Evolutionary conservation across 768 basidiomycete genomes (phyloP).

Genomic region (Rhodosporidiobolus odoratus): DNA sequence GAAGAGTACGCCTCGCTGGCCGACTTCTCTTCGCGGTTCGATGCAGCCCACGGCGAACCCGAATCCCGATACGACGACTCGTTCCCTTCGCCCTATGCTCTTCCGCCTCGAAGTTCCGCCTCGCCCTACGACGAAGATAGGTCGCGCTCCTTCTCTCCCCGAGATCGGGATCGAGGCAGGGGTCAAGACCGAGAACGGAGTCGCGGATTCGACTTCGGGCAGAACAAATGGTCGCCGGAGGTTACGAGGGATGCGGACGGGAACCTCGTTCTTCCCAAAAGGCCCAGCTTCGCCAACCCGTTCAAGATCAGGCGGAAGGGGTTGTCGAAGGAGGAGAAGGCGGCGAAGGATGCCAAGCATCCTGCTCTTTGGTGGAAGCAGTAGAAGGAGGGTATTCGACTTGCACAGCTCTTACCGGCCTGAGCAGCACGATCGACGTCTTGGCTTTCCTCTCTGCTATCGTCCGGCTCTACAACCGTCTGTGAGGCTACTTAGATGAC

Average conservation of each 20-base stretch:
- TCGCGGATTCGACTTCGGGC: not conserved
- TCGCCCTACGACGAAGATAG: not conserved
- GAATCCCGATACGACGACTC: not conserved
- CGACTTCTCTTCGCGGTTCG: not conserved
- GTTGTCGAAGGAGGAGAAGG: slow-evolving; percentile 24
- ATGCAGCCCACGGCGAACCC: no score
- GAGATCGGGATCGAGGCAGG: not conserved
- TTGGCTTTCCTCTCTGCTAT: no score
- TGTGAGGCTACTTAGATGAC: no score
- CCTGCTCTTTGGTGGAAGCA: slow-evolving; percentile 28
- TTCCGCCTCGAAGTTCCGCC: not conserved
- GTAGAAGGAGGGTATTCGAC: not conserved
- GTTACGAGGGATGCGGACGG: not conserved
- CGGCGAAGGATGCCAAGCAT: slow-evolving; percentile 8
- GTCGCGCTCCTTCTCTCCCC: not conserved
- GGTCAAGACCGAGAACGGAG: not conserved
- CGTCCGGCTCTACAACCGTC: no score
- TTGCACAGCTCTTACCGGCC: no score
- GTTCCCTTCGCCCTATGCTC: not conserved
- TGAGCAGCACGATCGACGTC: no score
- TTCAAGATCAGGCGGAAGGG: slow-evolving; percentile 28
- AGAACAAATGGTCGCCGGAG: not conserved
- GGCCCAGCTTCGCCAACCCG: slow-evolving; percentile 23
- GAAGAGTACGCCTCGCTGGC: not conserved
- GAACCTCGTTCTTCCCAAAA: slow-evolving; percentile 6